Percentiles rank a stretch among this genome's conserved stretches.
Evolutionary conservation across 441 rosid species (phyloP).

Genomic region (Erodium texanum): DNA sequence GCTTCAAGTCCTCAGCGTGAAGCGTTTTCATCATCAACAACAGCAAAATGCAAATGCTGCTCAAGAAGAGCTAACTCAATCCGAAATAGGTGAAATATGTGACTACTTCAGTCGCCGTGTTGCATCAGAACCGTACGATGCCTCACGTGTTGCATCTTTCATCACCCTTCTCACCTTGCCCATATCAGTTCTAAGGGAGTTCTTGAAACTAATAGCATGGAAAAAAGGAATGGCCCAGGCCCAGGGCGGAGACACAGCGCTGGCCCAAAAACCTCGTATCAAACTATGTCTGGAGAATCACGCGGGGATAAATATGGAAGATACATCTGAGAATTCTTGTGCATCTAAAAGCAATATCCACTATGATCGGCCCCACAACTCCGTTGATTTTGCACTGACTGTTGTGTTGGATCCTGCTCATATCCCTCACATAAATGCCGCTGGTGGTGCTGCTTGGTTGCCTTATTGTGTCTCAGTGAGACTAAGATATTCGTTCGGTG

Average conservation of each 20-base stretch:
- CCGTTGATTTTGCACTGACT: constrained; percentile 79
- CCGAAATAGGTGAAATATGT: constrained; percentile 88
- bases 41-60: constrained; percentile 52
- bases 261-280: constrained; percentile 85
- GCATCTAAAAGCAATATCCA: constrained; percentile 81
- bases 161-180: constrained; percentile 97
- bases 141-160: constrained; percentile 97
- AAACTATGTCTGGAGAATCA: constrained; percentile 97
- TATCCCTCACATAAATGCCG: constrained; percentile 70
- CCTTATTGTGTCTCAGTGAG: constrained; percentile 91
- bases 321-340: constrained; percentile 34
- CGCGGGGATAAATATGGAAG: constrained; percentile 38
- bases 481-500: constrained; percentile 71
- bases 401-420: constrained; percentile 92
- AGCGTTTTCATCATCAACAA: constrained; percentile 78
- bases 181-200: constrained; percentile 83
- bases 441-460: constrained; percentile 99
- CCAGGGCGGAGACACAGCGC: constrained; percentile 71
- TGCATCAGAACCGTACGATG: constrained; percentile 99
- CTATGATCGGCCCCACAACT: constrained; percentile 66
- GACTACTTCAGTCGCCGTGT: constrained; percentile 98
- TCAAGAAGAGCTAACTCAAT: constrained; percentile 73
- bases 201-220: constrained; percentile 94
- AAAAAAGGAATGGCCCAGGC: constrained; percentile 75
- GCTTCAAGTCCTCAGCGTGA: constrained; percentile 94